These are phyloP conservation scores for Irpex lacteus DNA, from an alignment of 1,284 basidiomycete genomes.

Conservation along the genomic window DNA sequence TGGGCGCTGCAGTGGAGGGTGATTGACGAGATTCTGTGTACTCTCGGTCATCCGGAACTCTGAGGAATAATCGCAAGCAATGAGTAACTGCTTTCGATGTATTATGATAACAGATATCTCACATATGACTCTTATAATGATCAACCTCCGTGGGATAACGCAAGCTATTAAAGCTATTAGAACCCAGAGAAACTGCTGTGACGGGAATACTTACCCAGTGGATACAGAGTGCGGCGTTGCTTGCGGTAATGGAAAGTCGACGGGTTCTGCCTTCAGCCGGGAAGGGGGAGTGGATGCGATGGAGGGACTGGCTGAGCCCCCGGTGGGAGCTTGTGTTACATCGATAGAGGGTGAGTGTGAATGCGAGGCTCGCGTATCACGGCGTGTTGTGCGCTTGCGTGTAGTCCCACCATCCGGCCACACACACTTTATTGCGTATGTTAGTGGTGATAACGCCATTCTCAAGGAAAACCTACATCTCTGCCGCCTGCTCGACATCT, in stretches of 20 bases:
- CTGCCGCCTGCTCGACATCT: slow-evolving; percentile 77
- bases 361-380: slow-evolving; percentile 27
- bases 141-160: too few species aligned
- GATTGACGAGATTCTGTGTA: too few species aligned
- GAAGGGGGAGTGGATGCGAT: slow-evolving; percentile 59
- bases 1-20: not conserved
- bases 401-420: slow-evolving; percentile 74
- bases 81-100: too few species aligned
- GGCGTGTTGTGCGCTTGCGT: slow-evolving; percentile 48
- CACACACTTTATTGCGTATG: slow-evolving; percentile 53
- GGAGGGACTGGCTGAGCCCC: slow-evolving; percentile 58
- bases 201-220: slow-evolving; percentile 33
- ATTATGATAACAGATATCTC: too few species aligned
- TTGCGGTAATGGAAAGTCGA: slow-evolving; percentile 51
- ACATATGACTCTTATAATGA: not conserved
- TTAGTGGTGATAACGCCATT: slow-evolving; percentile 18
- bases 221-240: slow-evolving; percentile 49
- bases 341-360: slow-evolving; percentile 42
- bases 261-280: slow-evolving; percentile 48
- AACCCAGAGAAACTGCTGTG: too few species aligned
- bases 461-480: slow-evolving; percentile 47
- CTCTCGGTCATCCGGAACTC: too few species aligned
- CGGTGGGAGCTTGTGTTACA: slow-evolving; percentile 50
- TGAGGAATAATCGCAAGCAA: too few species aligned
- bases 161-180: too few species aligned